Evolutionary conservation across 108 stramenopile species (phyloP), one percentile per base, ranked within the genome.

Genomic region (Nitzschia inconspicua): DNA sequence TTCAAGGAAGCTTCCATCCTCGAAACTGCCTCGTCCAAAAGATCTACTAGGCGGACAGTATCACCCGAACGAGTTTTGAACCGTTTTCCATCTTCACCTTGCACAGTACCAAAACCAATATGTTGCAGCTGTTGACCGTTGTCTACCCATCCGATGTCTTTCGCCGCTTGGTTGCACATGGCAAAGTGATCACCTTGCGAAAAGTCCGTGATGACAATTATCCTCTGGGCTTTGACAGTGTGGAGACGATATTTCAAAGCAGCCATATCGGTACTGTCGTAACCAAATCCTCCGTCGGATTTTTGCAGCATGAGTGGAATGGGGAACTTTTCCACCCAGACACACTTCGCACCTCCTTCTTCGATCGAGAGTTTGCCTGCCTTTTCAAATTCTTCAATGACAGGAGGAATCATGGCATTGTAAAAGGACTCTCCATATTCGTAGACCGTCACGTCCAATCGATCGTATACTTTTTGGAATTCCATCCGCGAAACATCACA

Each of bases 201-300:
- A 46, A 89, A 93, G 64, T 99, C 99, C 5, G 98, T 98, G 75
- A 98, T 90, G 76, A 88, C 95, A 51, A 98, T 89, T 60, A 98
- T 70, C 32, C 97, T 89, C 27, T 88, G 66, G 14, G 91, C 88
- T 40, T 75, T 74, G 36, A 99, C 53, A 14, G 79, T 76, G 13
- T 70, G 28, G 39, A 97, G 43, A 34, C 99, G 91, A 69, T 98
- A 95, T 65, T 92, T 91, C 52, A 99, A 73, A 27, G 99, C 99
- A 2, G 99, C 95, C 92, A 98, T 95, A 77, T 99, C 99, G 35
- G 99, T 99, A 28, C 90, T 90, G 78, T 99, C 99, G 74, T 99
- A 99, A 19, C 99, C 98, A 65, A 81, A 99, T 34, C 99, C 99
- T 19, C 98, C 98, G 75, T 98, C 99, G 14, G 82, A 79, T 82